Conservation (phyloP, 345 rosid genomes). For the Linum lewisii region DNA sequence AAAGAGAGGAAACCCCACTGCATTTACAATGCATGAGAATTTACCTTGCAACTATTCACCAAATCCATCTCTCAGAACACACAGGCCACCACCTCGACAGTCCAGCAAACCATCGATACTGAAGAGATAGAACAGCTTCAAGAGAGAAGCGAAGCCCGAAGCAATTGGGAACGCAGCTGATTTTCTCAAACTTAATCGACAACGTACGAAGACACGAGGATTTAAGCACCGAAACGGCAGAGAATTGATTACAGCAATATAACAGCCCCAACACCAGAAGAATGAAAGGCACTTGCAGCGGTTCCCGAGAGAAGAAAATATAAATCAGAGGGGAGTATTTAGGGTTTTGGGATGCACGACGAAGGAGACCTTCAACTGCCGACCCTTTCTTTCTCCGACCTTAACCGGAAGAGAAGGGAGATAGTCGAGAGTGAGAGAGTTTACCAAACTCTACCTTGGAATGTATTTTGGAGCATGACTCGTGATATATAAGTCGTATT, state of each 20-base stretch:
- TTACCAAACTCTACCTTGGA: too few relatives aligned
- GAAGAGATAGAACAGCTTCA: slow-evolving; percentile 6
- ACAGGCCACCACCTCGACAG: slow-evolving; percentile 15
- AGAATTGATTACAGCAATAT: too few relatives aligned
- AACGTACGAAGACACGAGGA: too few relatives aligned
- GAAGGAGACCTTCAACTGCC: slow-evolving; percentile 17
- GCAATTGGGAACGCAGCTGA: slow-evolving; percentile 34
- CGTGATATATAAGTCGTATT: too few relatives aligned
- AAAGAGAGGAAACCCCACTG: not conserved
- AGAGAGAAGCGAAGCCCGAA: too few relatives aligned
- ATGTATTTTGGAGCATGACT: too few relatives aligned
- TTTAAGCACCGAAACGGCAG: too few relatives aligned
- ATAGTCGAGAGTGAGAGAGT: too few relatives aligned
- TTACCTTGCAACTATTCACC: slow-evolving; percentile 72
- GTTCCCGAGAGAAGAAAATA: not conserved
- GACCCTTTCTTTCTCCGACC: slow-evolving; percentile 17
- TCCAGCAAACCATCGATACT: slow-evolving; percentile 16
- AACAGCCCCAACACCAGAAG: slow-evolving; percentile 3
- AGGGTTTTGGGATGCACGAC: slow-evolving; percentile 38
- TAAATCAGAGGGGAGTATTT: not conserved
- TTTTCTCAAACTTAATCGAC: slow-evolving; percentile 22
- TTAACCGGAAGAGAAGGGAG: too few relatives aligned
- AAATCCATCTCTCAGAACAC: slow-evolving; percentile 51
- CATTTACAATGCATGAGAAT: not conserved
- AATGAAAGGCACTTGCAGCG: not conserved